These are phyloP conservation scores for Raffaelea arxii DNA, from an alignment of 2,329 filamentous ascomycete genomes.

Conservation along the genomic window DNA sequence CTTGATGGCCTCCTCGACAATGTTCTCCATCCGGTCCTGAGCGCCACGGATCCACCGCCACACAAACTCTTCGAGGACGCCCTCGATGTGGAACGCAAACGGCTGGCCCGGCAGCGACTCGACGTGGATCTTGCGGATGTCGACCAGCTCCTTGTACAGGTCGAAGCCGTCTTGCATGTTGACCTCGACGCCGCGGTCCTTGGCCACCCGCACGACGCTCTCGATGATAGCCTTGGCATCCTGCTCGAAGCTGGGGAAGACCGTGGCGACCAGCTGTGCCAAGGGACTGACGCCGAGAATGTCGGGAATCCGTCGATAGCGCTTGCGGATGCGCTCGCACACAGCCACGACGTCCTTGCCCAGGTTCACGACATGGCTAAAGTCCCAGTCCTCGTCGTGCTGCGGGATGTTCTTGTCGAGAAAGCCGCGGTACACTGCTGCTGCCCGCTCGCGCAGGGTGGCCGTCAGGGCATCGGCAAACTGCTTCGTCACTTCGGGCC, in stretches of 20 bases:
- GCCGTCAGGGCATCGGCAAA: slow-evolving; percentile 65
- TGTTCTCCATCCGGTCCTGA: slow-evolving; percentile 67
- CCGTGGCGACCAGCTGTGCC: slow-evolving; percentile 67
- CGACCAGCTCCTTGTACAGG: slow-evolving; percentile 79
- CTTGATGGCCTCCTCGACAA: slow-evolving; percentile 84
- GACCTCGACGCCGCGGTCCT: slow-evolving; percentile 62
- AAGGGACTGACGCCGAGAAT: slow-evolving; percentile 65
- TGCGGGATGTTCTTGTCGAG: slow-evolving; percentile 73
- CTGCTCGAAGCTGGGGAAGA: slow-evolving; percentile 82
- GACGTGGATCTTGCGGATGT: slow-evolving; percentile 72
- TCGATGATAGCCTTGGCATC: slow-evolving; percentile 80
- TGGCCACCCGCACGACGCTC: slow-evolving; percentile 65
- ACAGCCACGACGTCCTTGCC: slow-evolving; percentile 79
- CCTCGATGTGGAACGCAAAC: slow-evolving; percentile 84
- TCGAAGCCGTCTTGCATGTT: slow-evolving; percentile 89
- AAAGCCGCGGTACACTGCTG: slow-evolving; percentile 68
- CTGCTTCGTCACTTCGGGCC: slow-evolving; percentile 58
- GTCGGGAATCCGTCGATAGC: slow-evolving; percentile 78
- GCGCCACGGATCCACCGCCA: slow-evolving; percentile 88
- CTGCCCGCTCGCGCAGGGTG: slow-evolving; percentile 63
- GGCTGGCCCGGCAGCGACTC: slow-evolving; percentile 61
- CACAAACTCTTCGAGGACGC: slow-evolving; percentile 79
- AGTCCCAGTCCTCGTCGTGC: slow-evolving; percentile 76
- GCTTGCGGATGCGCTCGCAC: slow-evolving; percentile 81
- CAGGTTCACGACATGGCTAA: slow-evolving; percentile 80